Evolutionary conservation across 495 filamentous ascomycete genomes (phyloP).

Genomic region (Thermochaetoides thermophila): DNA sequence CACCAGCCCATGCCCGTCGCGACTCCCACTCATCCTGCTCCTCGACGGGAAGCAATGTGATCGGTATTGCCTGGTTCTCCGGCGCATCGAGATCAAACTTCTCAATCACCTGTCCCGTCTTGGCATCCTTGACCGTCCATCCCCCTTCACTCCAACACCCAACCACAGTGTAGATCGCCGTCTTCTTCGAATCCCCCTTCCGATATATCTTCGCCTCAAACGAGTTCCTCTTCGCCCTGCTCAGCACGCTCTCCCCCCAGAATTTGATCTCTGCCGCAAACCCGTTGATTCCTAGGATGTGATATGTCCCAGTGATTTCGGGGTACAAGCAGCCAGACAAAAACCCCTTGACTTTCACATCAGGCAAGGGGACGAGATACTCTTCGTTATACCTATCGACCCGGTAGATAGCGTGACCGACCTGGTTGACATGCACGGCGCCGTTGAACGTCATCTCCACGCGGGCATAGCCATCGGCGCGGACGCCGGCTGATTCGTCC

Average conservation of each 20-base stretch:
- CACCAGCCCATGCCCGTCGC: slow-evolving; percentile 26
- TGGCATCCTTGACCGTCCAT: slow-evolving; percentile 21
- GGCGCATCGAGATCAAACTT: slow-evolving; percentile 17
- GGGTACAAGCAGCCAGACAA: slow-evolving; percentile 29
- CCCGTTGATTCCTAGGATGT: slow-evolving; percentile 21
- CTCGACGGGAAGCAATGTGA: slow-evolving; percentile 13
- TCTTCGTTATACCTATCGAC: slow-evolving; percentile 35
- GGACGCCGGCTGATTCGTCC: slow-evolving; percentile 60
- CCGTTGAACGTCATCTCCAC: slow-evolving; percentile 74
- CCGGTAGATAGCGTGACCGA: slow-evolving; percentile 53
- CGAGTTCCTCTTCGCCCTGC: slow-evolving; percentile 20
- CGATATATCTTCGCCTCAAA: slow-evolving; percentile 16
- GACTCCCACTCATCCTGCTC: slow-evolving; percentile 32
- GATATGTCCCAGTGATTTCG: slow-evolving; percentile 24
- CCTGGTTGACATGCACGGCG: slow-evolving; percentile 67
- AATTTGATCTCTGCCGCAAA: slow-evolving; percentile 25
- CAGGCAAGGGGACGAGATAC: slow-evolving; percentile 33
- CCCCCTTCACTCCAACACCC: slow-evolving; percentile 30
- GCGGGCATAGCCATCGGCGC: slow-evolving; percentile 72
- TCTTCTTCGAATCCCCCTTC: slow-evolving; percentile 7
- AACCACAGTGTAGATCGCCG: slow-evolving; percentile 17
- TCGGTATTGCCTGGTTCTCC: slow-evolving; percentile 14
- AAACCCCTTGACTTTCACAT: slow-evolving; percentile 29
- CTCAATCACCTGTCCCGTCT: slow-evolving; percentile 19
- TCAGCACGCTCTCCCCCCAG: slow-evolving; percentile 19